A percentile compares a stretch with the other conserved stretches of the same genome.
Evolutionary conservation across 2,329 filamentous ascomycete genomes (phyloP).

Genomic region (Akanthomyces uredinophilus): DNA sequence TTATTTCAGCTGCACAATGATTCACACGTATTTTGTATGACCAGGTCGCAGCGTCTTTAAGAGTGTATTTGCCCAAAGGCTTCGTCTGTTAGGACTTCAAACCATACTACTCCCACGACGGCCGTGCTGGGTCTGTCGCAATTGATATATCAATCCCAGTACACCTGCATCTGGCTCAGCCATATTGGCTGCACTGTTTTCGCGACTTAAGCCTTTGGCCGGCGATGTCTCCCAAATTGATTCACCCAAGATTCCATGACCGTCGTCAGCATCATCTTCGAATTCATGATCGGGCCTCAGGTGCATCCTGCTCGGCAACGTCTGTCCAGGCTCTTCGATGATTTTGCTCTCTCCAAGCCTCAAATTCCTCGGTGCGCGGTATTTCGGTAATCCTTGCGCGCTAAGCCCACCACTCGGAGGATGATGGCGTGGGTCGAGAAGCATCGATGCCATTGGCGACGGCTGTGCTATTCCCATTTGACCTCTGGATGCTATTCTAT

Average conservation of each 20-base stretch:
- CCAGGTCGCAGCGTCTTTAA: not conserved
- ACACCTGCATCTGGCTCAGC: slow-evolving; percentile 50
- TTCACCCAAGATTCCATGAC: slow-evolving; percentile 46
- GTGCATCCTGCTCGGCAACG: slow-evolving; percentile 38
- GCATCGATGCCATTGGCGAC: slow-evolving; percentile 66
- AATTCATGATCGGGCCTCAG: slow-evolving; percentile 54
- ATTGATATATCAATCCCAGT: slow-evolving; percentile 53
- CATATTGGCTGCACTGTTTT: slow-evolving; percentile 43
- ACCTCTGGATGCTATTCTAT: slow-evolving; percentile 5
- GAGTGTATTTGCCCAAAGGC: not conserved
- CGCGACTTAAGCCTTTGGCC: slow-evolving; percentile 44
- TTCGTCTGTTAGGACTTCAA: slow-evolving; percentile 7
- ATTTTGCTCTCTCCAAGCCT: slow-evolving; percentile 46
- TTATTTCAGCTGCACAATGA: not conserved
- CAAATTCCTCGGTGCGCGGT: slow-evolving; percentile 39
- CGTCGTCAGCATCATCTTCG: slow-evolving; percentile 46
- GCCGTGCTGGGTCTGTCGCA: slow-evolving; percentile 52
- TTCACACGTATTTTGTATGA: not conserved
- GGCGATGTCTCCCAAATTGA: slow-evolving; percentile 57
- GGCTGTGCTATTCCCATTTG: slow-evolving; percentile 40
- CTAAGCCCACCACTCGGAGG: slow-evolving; percentile 47
- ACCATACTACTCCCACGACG: slow-evolving; percentile 39
- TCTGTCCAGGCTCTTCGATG: slow-evolving; percentile 52
- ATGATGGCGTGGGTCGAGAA: slow-evolving; percentile 72
- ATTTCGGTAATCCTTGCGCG: slow-evolving; percentile 41